Conservation (phyloP, 2,329 filamentous ascomycete species). For the Juglanconis juglandina region DNA sequence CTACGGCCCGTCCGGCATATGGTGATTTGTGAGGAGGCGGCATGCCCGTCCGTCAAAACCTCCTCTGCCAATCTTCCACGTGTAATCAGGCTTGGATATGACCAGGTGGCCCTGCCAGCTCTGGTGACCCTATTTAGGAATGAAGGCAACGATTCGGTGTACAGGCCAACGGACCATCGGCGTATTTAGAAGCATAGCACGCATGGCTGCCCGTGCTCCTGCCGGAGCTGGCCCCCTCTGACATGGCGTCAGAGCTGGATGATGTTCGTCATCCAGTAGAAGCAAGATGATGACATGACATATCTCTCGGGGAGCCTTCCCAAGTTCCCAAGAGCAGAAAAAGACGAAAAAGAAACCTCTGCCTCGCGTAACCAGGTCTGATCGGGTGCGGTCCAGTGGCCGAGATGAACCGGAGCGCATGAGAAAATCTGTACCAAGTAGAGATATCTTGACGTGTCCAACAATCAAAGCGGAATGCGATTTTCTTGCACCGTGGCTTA, state of each 20-base stretch:
- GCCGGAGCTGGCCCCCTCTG: not conserved
- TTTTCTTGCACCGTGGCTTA: not conserved
- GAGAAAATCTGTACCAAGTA: not conserved
- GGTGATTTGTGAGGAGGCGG: no score
- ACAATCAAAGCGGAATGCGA: not conserved
- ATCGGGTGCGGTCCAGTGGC: not conserved
- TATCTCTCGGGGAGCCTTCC: not conserved
- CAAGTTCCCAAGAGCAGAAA: not conserved
- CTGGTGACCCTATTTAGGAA: no score
- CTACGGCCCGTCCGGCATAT: no score
- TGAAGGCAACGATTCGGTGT: no score
- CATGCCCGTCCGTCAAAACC: no score
- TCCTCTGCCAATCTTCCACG: no score
- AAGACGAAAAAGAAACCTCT: not conserved
- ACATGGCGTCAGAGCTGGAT: not conserved
- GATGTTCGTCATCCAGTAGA: not conserved
- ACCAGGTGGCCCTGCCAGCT: no score
- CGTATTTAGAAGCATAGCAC: not conserved
- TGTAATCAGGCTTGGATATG: no score
- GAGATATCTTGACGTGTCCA: not conserved
- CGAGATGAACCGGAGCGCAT: not conserved
- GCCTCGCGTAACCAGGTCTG: no score
- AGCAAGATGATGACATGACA: not conserved
- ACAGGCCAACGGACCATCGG: not conserved
- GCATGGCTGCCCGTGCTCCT: not conserved